A percentile compares a stretch with the other conserved stretches of the same genome.
These are phyloP conservation scores for Meyerozyma smithsonii DNA, from an alignment of 1,139 yeast species.

Conservation along the genomic window DNA sequence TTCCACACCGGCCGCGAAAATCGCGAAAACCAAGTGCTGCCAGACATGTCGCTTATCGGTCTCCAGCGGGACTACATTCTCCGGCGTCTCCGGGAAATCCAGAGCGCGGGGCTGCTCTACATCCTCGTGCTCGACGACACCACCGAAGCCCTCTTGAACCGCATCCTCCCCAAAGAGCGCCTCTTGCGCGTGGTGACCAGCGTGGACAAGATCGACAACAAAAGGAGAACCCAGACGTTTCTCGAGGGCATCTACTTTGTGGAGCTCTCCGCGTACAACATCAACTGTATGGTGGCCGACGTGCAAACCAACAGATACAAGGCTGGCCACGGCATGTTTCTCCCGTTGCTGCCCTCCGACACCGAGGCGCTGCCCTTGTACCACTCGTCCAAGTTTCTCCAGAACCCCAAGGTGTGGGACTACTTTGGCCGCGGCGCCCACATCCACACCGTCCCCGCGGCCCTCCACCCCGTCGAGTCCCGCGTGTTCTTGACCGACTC, in stretches of 20 bases:
- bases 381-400: constrained; percentile 24
- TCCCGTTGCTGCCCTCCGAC: constrained; percentile 27
- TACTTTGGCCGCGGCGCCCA: constrained; percentile 30
- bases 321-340: constrained; percentile 35
- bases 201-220: constrained; percentile 34
- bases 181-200: constrained; percentile 39
- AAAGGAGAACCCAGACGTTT: constrained; percentile 32
- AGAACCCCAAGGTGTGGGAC: constrained; percentile 25
- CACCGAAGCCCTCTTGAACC: constrained; percentile 31
- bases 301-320: constrained; percentile 35
- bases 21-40: constrained; percentile 8
- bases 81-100: constrained; percentile 30
- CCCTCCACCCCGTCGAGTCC: constrained; percentile 32
- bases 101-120: constrained; percentile 31
- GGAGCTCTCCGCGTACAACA: constrained; percentile 33
- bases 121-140: constrained; percentile 35
- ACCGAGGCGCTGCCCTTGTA: constrained; percentile 21
- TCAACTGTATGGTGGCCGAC: constrained; percentile 41
- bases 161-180: constrained; percentile 33
- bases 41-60: constrained; percentile 29
- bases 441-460: constrained; percentile 24
- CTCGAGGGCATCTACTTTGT: constrained; percentile 41
- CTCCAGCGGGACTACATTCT: constrained; percentile 35
- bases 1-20: background rate
- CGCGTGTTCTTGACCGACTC: constrained; percentile 37